Percentiles rank a stretch among this genome's conserved stretches.
Conservation (phyloP, 305 asterid species). For the Fraxinus paxiana region DNA sequence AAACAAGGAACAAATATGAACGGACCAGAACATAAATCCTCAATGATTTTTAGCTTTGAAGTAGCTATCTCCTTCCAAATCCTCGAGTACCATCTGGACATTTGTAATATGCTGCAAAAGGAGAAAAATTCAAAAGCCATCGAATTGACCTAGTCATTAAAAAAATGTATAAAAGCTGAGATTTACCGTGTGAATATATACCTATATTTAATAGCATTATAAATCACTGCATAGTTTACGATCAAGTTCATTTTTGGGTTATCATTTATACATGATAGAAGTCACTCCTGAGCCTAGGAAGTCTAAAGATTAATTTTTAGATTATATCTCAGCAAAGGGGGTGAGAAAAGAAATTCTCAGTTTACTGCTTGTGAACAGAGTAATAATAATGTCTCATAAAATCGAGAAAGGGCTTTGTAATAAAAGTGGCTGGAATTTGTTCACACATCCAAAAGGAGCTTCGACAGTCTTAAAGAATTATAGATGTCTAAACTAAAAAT, state of each 20-base stretch:
- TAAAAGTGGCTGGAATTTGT: neutral
- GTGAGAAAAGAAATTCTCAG: neutral
- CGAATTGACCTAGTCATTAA: slow-evolving; percentile 13
- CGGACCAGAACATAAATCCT: slow-evolving; percentile 61
- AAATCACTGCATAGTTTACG: neutral
- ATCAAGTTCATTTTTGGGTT: neutral
- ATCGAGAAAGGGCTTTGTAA: neutral
- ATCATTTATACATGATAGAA: neutral
- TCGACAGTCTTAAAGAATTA: neutral
- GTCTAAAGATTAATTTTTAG: neutral
- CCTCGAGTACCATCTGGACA: slow-evolving; percentile 69
- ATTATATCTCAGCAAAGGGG: neutral
- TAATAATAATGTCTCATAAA: neutral
- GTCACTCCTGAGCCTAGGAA: neutral
- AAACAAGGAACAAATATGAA: slow-evolving; percentile 73
- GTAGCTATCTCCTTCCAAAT: slow-evolving; percentile 69
- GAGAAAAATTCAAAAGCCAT: neutral
- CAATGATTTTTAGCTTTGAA: slow-evolving; percentile 48
- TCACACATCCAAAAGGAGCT: neutral
- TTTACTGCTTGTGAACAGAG: neutral
- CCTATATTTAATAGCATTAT: neutral
- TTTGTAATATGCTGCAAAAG: slow-evolving; percentile 67
- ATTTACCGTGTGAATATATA: neutral
- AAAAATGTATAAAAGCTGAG: neutral
- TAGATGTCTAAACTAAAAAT: neutral